Evolutionary conservation across 2,329 filamentous ascomycete species (phyloP), one percentile per base, ranked within the genome.

Genomic region (Claviceps citrina): DNA sequence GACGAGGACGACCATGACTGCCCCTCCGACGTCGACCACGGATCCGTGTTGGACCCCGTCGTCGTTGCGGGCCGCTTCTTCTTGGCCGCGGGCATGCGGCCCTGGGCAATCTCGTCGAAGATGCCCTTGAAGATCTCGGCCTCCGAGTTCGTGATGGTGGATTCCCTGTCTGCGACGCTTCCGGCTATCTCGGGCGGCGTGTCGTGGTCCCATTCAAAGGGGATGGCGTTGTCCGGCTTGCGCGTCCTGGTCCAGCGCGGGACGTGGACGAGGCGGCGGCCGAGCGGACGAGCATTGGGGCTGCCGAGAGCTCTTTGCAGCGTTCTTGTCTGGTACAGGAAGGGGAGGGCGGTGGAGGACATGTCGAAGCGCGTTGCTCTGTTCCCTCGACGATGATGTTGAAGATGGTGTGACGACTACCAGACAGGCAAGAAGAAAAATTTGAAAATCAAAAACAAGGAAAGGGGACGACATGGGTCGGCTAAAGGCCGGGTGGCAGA

Each of bases 291-390:
- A 43, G n/a, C 51, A 13, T 44, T 47, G 36, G 47, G 53, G 39
- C 40, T 43, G 30, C 52, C 53, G 9, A 55, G 46, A 26, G 50
- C 50, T 4, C 52, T 53, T 18, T 56, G 52, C 10, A 63, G 67
- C 0, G 81, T 84, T 43, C 70, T 64, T 5, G 81, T 85, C 47
- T 82, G 78, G 53, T 84, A 85, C 6, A 86, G 66, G 42, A 85
- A 85, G 0, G 79, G 76, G 4, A 77, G 59, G 12, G 76, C 57
- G 6, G 71, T 68, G 2, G 64, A 60, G 12, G 64, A 55, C 64
- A 73, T 73, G 18, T 43, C 15, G 33, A 26, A 5, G 12, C 6
- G 8, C 19, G 0, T 36, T 8, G 6, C 22, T 36, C 9, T n/a
- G 16, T 9, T 18, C 33, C n/a, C 4, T 36, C 15, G 24, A 27